A percentile compares a stretch with the other conserved stretches of the same genome.
Conservation (phyloP, 129 eudicot species). For the Artemisia argyi region DNA sequence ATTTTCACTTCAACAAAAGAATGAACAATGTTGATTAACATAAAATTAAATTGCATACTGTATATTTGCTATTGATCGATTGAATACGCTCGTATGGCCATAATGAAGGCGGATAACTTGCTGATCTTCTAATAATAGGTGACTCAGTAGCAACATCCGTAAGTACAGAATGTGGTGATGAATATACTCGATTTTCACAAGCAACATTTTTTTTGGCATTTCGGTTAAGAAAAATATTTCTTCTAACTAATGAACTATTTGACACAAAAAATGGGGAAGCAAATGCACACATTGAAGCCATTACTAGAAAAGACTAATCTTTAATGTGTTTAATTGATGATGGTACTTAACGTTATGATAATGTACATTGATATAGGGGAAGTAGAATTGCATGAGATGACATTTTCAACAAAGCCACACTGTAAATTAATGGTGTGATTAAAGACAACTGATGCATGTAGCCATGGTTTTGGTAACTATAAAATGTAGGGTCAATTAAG, state of each 20-base stretch:
- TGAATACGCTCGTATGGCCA: background rate
- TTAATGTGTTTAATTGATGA: constrained; percentile 3
- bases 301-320: background rate
- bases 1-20: background rate
- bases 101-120: constrained; percentile 2
- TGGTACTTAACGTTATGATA: background rate
- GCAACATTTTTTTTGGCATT: background rate
- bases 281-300: constrained; percentile 15
- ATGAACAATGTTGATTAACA: background rate
- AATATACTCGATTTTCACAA: background rate
- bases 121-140: background rate
- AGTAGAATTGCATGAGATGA: too few relatives aligned
- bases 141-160: background rate
- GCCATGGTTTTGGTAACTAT: too few relatives aligned
- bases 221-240: too few relatives aligned
- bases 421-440: too few relatives aligned
- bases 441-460: too few relatives aligned
- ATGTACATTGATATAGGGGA: too few relatives aligned
- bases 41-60: background rate
- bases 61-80: background rate
- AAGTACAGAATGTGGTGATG: background rate
- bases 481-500: too few relatives aligned
- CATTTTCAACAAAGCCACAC: too few relatives aligned
- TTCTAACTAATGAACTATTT: background rate
- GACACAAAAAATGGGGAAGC: constrained; percentile 14